phyloP scores from a whole-genome alignment of 73 alveolate species.

The Tetrahymena borealis region DNA sequence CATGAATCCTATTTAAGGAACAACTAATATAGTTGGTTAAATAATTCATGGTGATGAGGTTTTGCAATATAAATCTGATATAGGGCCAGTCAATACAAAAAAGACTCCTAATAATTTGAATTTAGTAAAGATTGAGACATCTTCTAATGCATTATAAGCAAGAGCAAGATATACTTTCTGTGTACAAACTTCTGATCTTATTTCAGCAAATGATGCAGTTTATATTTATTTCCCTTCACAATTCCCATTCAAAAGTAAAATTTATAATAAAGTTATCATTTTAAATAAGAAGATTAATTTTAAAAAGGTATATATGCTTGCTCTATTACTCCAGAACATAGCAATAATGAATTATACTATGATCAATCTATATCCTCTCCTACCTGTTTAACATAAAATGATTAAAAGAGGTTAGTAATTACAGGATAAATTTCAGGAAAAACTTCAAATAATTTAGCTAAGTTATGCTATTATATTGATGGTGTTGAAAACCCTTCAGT shows the following conservation, averaged over 20 bases:
- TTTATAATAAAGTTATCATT: background rate
- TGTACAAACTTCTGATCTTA: background rate
- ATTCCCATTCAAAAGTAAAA: conserved; percentile 12
- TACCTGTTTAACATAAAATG: background rate
- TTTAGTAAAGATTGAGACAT: background rate
- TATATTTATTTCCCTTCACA: conserved; percentile 14
- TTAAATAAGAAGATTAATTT: background rate
- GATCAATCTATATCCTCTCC: conserved; percentile 25
- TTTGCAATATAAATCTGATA: background rate
- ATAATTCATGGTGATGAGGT: background rate
- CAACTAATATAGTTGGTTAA: background rate
- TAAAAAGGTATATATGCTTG: conserved; percentile 4
- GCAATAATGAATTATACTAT: background rate
- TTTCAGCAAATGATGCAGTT: conserved; percentile 14
- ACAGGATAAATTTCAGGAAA: conserved; percentile 10
- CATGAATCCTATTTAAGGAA: conserved; percentile 2
- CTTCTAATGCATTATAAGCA: conserved; percentile 15
- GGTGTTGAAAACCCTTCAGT: conserved; percentile 23
- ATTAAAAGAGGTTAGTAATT: conserved; percentile 18
- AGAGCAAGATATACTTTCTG: conserved; percentile 27
- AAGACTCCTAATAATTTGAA: conserved; percentile 21
- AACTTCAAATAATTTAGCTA: background rate
- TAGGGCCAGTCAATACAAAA: conserved; percentile 12
- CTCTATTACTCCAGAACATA: conserved; percentile 15
- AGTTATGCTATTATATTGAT: conserved; percentile 5